These are phyloP conservation scores for Oemleria cerasiformis DNA, from an alignment of 306 rosid species.

Conservation along the genomic window DNA sequence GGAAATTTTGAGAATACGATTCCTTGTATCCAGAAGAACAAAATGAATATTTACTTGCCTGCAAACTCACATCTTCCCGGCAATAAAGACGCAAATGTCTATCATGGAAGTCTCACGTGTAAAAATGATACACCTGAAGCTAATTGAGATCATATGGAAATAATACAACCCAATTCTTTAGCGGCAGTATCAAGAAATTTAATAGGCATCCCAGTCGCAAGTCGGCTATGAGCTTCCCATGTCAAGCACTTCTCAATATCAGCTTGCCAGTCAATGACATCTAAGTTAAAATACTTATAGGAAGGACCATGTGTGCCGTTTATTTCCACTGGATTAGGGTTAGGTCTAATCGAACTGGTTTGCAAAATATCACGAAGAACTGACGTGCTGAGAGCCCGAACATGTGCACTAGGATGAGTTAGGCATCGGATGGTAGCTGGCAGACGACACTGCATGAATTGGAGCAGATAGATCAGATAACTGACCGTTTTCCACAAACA, in stretches of 20 bases:
- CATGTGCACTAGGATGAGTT: slow-evolving; percentile 89
- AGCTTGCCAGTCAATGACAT: slow-evolving; percentile 68
- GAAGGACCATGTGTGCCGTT: slow-evolving; percentile 51
- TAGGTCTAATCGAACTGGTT: slow-evolving; percentile 52
- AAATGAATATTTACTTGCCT: slow-evolving; percentile 14
- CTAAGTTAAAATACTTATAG: slow-evolving; percentile 50
- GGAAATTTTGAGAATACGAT: neutral
- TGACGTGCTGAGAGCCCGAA: slow-evolving; percentile 78
- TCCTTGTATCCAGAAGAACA: slow-evolving; percentile 6
- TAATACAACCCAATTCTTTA: slow-evolving; percentile 69
- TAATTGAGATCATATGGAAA: slow-evolving; percentile 51
- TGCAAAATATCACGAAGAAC: slow-evolving; percentile 85
- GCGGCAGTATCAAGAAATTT: slow-evolving; percentile 74
- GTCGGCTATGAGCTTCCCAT: slow-evolving; percentile 88
- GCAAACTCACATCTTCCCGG: slow-evolving; percentile 11
- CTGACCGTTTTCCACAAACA: neutral
- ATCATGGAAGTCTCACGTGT: slow-evolving; percentile 20
- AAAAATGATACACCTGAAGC: slow-evolving; percentile 36
- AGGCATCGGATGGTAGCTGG: slow-evolving; percentile 81
- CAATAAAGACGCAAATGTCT: slow-evolving; percentile 12
- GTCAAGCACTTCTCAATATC: slow-evolving; percentile 77
- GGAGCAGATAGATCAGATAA: slow-evolving; percentile 16
- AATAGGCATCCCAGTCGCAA: slow-evolving; percentile 60
- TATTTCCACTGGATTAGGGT: slow-evolving; percentile 38
- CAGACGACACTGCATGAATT: slow-evolving; percentile 74